Base-by-base conservation (phyloP, 257 asterid species). In the Lycium ferocissimum region DNA sequence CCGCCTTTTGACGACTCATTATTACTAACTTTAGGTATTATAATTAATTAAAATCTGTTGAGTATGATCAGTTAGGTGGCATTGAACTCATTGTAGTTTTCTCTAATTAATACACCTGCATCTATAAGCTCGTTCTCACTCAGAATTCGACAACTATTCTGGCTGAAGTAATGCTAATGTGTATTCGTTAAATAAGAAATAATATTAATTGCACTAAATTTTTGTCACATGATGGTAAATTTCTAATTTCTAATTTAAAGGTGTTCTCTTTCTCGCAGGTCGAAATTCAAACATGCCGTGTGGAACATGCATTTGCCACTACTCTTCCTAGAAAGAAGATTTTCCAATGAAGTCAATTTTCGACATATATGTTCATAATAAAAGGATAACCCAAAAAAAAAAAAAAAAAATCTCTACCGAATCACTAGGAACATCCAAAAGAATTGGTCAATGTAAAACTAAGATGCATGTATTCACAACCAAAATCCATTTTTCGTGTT, bases 361-460 rank as follows among this genome's bases (percentile, higher is more conserved):
- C 45, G 2, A 58, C 57, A 53, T 6, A 57, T 57, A 57, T 17
- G n/a, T 66, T 9, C 45, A 26, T 10, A 63, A 10, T 4, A 11
- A 22, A 63, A 63, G 6, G 20, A 67, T 15, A 57, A 57, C 8
- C 5, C 14, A 15, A 57, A 7, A 7, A 0, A 6, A 40, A 40
- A 2, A 2, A 12, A 37, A 37, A 67, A 15, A 37, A 17, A 38
- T 38, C 1, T 38, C 56, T 3, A 71, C 0, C 35, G 9, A 72
- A 72, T 13, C 17, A 73, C 38, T 10, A 12, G 61, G 40, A 75
- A 73, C 40, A 49, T 12, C 18, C 40, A 12, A 13, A 75, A 22
- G 81, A 75, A 75, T 49, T 62, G 38, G 70, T 22, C 70, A 62
- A 49, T 62, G 70, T 62, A 22, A 20, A 20, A 62, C 37, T 62